Evolutionary conservation across 179 eudicot species (phyloP), one percentile per base, ranked within the genome.

Genomic region (Silene noctiflora): DNA sequence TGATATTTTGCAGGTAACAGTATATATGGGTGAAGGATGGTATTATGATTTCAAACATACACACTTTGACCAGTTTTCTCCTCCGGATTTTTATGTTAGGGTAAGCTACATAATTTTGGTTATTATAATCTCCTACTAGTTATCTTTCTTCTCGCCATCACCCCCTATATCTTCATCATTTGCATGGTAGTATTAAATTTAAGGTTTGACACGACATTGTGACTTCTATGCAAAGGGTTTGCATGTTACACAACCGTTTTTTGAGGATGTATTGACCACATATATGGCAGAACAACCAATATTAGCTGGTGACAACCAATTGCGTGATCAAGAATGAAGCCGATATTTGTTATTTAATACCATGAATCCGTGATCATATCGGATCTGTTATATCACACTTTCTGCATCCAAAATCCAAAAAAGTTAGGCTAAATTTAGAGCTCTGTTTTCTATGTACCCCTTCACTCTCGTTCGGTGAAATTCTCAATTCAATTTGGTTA

Each of bases 11-110:
- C 85, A 91, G 97, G 89, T 91, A 76, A 86, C 88, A 48, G 88
- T 88, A 12, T 87, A 70, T 60, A 88, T 91, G 94, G 97, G 97
- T 78, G 97, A 91, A 64, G 97, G 97, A 73, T 91, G 97, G 97
- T 83, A 90, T 81, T 77, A 73, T 83, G 94, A 91, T 82, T 91
- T 91, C 87, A 31, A 56, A 12, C 94, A 83, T 13, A 85, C 90
- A 33, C 97, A 91, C 82, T 91, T 91, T 65, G 97, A 91, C 78
- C 81, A 89, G 60, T 91, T 85, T 81, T 90, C 97, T 29, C 97
- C 97, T 70, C 97, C 97, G 2, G 97, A 91, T 84, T 90, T 91
- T 70, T 91, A 90, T 78, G 85, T 88, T 35, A 80, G 90, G 97
- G 97, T 91, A 86, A 84, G 80, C 31, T 44, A 16, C 64, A 42